Base-by-base conservation (phyloP, 371 early-diverging fungal species). In the Apophysomyces trapeziformis region DNA sequence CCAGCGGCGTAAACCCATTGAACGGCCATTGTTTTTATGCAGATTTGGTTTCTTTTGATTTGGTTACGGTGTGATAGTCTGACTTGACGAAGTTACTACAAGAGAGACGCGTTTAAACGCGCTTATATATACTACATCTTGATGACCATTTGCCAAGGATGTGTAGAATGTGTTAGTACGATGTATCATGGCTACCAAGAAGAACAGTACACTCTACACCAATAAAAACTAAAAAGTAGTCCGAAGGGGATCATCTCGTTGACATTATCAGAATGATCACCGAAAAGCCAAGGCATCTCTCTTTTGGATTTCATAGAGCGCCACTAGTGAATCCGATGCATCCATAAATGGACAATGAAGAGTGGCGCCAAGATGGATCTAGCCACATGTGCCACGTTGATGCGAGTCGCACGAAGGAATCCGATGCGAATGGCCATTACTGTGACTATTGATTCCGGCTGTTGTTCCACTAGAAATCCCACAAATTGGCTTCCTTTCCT, bases 1-100 rank as follows among this genome's bases (percentile, higher is more conserved):
- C 71, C 71, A 21, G 71, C 64, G 47, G 67, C 54, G 39, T 66
- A 70, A 26, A 63, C 65, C 71, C 71, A 70, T 46, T 66, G 57
- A 12, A 57, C 37, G 21, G 57, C 32, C 71, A 70, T 70, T 38
- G 7, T 65, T 26, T 26, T 26, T 26, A 26, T 26, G 3, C 32
- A 26, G 32, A 26, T 26, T 26, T 2, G 32, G 0, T 7, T 50
- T 50, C 7, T 50, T 50, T 50, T 16, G 2, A 5, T n/a, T 50
- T 50, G 54, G 6, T 50, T n/a, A 9, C 21, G n/a, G 5, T 16
- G 21, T 50, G n/a, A 21, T 50, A 26, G 21, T 50, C 0, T 50
- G 54, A 7, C 16, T 50, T 21, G 54, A 21, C 2, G n/a, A 21
- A 5, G 5, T 16, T 50, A 5, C 21, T 5, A 26, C 32, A 26